A percentile compares a stretch with the other conserved stretches of the same genome.
phyloP scores from a whole-genome alignment of 148 eudicot genomes.

The Fagopyrum homotropicum region DNA sequence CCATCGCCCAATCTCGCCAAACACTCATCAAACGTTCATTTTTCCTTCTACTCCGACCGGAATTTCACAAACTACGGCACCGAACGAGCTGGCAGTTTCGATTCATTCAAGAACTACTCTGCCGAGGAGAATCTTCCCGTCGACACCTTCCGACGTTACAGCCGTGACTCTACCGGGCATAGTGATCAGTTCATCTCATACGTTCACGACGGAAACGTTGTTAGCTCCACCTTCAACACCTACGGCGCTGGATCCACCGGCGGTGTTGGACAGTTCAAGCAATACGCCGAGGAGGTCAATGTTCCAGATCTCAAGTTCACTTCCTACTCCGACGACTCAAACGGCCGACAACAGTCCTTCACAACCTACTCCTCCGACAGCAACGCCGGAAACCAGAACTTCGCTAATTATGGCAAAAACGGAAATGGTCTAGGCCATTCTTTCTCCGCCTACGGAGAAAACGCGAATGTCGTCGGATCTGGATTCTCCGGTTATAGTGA shows the following conservation, averaged over 20 bases:
- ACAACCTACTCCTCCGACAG: conserved; percentile 23
- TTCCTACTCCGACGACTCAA: conserved; percentile 42
- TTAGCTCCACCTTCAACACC: conserved; percentile 39
- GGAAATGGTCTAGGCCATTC: conserved; percentile 33
- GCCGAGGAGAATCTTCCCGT: conserved; percentile 23
- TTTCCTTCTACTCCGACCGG: conserved; percentile 30
- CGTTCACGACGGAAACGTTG: conserved; percentile 33
- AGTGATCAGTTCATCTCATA: conserved; percentile 40
- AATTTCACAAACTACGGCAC: conserved; percentile 82
- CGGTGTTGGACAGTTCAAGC: conserved; percentile 41
- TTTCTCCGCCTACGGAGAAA: conserved; percentile 32
- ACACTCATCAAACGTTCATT: conserved; percentile 17
- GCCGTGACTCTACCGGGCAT: conserved; percentile 56
- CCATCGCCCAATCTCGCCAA: conserved; percentile 22
- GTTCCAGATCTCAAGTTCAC: conserved; percentile 46
- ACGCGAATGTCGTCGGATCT: conserved; percentile 39
- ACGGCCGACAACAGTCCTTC: conserved; percentile 18
- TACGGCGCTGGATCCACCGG: conserved; percentile 57
- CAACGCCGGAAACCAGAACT: conserved; percentile 43
- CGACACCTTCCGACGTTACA: conserved; percentile 51
- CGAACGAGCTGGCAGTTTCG: conserved; percentile 30
- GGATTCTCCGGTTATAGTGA: conserved; percentile 35
- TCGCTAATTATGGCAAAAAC: conserved; percentile 47
- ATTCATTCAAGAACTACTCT: conserved; percentile 55
- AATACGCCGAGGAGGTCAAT: conserved; percentile 33